Base-by-base conservation (phyloP, 345 rosid species). In the Gossypium mustelinum region DNA sequence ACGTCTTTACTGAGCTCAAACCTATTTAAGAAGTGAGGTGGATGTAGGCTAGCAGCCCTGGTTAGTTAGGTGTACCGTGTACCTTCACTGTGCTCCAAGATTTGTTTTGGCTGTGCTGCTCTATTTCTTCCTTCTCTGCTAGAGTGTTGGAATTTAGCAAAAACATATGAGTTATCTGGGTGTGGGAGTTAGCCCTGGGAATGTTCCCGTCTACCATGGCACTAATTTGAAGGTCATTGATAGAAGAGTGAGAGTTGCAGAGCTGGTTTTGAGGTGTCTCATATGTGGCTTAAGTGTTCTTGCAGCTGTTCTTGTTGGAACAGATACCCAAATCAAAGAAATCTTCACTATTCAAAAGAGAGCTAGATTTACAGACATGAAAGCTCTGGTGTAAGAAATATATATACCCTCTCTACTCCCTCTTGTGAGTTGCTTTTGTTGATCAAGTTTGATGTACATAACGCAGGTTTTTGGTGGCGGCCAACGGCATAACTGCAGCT, bases 301-400 rank as follows among this genome's bases (percentile, higher is more conserved):
- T 54, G 81, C 92, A 47, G 96, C 89, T 82, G 80, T 89, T 73
- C 89, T 95, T 77, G 79, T 95, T 29, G 97, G 76, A 5, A 91
- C 98, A 25, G 92, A 93, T 76, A 39, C 91, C 45, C 90, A 95
- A 75, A 88, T 88, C 76, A 89, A 78, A 76, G 85, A 83, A 51
- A 89, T 95, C 82, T 95, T 95, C 78, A 73, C 88, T 2, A 91
- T 93, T 67, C 82, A 75, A 79, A 92, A 89, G 88, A 82, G 57
- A 76, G 99, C 98, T 5, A 88, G 65, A 77, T 93, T 82, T 80
- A 90, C 97, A 9, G 98, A 93, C 86, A 90, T 95, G 97, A 95
- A 93, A 84, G 92, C 98, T 8, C 91, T 95, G 44, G 93, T 93
- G 99, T 95, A 82, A 81, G 92, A 73, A 34, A 34, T 5, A 34